These are phyloP conservation scores for Alternaria novae-zelandiae DNA, from an alignment of 2,329 filamentous ascomycete species.

Conservation along the genomic window DNA sequence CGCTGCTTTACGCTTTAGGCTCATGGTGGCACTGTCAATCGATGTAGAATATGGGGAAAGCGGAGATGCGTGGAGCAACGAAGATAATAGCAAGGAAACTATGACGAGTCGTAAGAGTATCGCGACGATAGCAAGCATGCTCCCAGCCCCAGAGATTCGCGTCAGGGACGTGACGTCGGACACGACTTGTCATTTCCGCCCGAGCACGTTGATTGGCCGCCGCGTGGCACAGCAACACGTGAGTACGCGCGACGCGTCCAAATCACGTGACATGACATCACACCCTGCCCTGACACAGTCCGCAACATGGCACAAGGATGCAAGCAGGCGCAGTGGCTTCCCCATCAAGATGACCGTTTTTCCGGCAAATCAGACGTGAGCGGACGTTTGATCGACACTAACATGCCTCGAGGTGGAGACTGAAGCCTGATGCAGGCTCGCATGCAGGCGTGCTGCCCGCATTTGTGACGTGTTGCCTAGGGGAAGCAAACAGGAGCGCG, in stretches of 20 bases:
- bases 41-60: not conserved
- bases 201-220: constrained; percentile 20
- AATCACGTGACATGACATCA: constrained; percentile 29
- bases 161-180: constrained; percentile 19
- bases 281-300: not conserved
- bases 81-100: not conserved
- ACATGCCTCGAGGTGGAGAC: constrained; percentile 3
- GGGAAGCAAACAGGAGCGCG: constrained; percentile 17
- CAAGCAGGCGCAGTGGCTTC: constrained; percentile 20
- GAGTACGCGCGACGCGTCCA: constrained; percentile 19
- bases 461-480: constrained; percentile 26
- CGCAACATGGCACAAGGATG: constrained; percentile 11
- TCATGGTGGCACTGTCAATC: constrained; percentile 47
- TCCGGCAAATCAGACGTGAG: constrained; percentile 10
- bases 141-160: constrained; percentile 20
- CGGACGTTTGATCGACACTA: constrained; percentile 11
- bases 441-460: constrained; percentile 2
- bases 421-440: not conserved
- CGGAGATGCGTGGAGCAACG: not conserved
- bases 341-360: not conserved
- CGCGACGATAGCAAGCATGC: constrained; percentile 5
- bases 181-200: constrained; percentile 5
- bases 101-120: not conserved
- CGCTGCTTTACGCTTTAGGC: constrained; percentile 59
- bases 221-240: constrained; percentile 2